Conservation (phyloP, 2,329 filamentous ascomycete species). For the Knufia petricola region DNA sequence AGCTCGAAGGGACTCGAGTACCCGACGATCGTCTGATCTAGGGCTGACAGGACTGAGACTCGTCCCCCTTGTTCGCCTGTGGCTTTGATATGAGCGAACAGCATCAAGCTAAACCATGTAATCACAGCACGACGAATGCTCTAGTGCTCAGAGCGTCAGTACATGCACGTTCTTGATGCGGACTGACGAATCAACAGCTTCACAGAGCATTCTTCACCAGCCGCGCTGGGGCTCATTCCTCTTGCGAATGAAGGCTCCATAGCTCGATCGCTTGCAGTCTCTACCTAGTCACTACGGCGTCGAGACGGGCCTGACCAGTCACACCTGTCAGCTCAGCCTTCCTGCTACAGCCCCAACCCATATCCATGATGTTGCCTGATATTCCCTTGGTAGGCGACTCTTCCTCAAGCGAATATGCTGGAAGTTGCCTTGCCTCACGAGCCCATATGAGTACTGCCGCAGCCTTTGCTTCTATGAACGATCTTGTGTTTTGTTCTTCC, state of each 20-base stretch:
- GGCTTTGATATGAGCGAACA: not conserved
- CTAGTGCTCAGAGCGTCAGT: not conserved
- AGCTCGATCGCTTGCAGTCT: not conserved
- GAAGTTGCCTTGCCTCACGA: not conserved
- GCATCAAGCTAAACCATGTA: not conserved
- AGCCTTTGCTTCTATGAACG: no score
- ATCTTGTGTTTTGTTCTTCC: no score
- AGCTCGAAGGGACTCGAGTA: no score
- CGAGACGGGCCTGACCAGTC: not conserved
- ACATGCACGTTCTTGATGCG: not conserved
- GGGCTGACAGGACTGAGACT: not conserved
- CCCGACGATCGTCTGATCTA: not conserved
- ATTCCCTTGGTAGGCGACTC: not conserved
- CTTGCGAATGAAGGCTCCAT: not conserved
- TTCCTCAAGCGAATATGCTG: not conserved
- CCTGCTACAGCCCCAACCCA: not conserved
- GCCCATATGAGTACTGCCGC: not conserved
- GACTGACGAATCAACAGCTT: not conserved
- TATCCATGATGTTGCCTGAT: not conserved
- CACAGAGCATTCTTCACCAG: not conserved
- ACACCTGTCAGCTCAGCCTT: slow-evolving; percentile 1
- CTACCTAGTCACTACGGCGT: not conserved
- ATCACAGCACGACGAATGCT: not conserved
- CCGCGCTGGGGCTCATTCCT: not conserved
- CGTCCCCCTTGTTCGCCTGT: not conserved